Evolutionary conservation across 2,329 filamentous ascomycete genomes (phyloP).

Genomic region (Periconia macrospinosa): DNA sequence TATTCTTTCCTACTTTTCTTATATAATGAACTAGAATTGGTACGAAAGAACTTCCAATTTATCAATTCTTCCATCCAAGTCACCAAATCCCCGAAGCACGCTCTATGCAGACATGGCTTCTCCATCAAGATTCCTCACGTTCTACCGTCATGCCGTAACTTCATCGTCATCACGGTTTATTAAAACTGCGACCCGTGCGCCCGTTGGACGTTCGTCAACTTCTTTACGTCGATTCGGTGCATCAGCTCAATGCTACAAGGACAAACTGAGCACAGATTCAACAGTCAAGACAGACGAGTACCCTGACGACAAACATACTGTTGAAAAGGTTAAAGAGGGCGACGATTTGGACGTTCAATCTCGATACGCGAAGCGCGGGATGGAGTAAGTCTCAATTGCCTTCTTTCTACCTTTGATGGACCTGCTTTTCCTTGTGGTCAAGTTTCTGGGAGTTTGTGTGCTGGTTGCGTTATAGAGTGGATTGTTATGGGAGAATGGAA

Average conservation of each 20-base stretch:
- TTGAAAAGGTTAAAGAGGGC: conserved; percentile 32
- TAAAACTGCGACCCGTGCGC: background rate
- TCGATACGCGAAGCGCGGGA: conserved; percentile 28
- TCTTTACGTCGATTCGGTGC: conserved; percentile 17
- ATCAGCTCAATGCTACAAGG: conserved; percentile 14
- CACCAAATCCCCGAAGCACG: background rate
- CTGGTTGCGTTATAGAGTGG: background rate
- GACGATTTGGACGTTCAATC: conserved; percentile 41
- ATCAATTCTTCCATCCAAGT: background rate
- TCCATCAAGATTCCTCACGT: conserved; percentile 43
- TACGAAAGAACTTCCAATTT: background rate
- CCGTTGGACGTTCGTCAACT: conserved; percentile 13
- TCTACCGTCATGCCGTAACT: conserved; percentile 34
- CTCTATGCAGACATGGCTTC: conserved; percentile 20
- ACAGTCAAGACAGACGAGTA: conserved; percentile 26
- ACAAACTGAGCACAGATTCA: conserved; percentile 19
- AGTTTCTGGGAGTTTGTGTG: background rate
- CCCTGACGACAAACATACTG: conserved; percentile 30
- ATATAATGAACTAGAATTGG: background rate
- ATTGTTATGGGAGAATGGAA: background rate
- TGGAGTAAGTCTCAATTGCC: conserved; percentile 32
- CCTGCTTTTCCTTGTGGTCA: background rate
- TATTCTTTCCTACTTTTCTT: background rate
- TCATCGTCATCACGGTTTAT: conserved; percentile 5
- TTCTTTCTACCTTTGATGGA: background rate